Conservation (phyloP, 306 rosid species). For the Chamaecrista fasciculata region DNA sequence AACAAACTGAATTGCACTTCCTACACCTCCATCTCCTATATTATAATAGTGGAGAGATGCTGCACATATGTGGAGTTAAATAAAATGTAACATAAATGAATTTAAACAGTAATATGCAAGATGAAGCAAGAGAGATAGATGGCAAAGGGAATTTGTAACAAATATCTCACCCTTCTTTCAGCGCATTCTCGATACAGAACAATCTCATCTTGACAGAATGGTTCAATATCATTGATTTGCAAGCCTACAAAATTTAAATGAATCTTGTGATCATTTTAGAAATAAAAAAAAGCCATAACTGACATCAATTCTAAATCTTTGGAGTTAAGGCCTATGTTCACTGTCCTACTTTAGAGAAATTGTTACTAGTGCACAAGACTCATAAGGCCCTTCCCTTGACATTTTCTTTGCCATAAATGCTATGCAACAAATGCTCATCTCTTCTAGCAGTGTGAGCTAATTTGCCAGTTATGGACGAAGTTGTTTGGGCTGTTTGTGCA, state of each 20-base stretch:
- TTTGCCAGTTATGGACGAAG: neutral
- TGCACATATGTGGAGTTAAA: neutral
- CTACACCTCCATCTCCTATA: constrained; percentile 4
- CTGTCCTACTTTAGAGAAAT: neutral
- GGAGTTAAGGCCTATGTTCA: constrained; percentile 1
- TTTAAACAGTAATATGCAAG: constrained; percentile 17
- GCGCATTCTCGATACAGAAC: constrained; percentile 73
- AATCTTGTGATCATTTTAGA: constrained; percentile 17
- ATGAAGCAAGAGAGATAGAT: constrained; percentile 4
- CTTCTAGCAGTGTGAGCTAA: neutral
- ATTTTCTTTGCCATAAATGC: neutral
- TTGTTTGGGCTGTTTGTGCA: neutral
- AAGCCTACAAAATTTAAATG: constrained; percentile 55
- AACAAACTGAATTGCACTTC: neutral
- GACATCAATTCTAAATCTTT: constrained; percentile 9
- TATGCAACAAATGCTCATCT: neutral
- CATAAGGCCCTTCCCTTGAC: neutral
- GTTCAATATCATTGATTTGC: constrained; percentile 94
- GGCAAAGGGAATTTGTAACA: constrained; percentile 6
- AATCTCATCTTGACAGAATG: constrained; percentile 95
- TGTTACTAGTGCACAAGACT: neutral
- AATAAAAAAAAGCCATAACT: neutral
- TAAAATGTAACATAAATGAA: constrained; percentile 8
- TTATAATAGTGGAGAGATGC: constrained; percentile 1
- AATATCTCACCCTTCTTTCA: constrained; percentile 72